Evolutionary conservation across 345 rosid genomes (phyloP).

Genomic region (Eutrema heterophyllum): DNA sequence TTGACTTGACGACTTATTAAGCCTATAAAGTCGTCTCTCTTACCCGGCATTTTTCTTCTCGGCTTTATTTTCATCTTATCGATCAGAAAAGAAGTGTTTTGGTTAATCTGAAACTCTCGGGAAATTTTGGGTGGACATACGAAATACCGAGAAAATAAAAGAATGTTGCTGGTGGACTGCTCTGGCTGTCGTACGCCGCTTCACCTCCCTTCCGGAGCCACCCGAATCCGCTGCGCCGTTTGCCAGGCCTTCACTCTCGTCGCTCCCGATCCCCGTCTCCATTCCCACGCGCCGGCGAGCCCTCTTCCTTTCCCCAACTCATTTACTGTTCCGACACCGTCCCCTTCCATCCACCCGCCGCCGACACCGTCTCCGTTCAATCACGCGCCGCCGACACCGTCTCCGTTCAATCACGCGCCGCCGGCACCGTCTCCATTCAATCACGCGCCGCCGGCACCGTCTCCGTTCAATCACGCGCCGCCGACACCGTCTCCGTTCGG

Average conservation of each 20-base stretch:
- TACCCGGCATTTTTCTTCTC: too few relatives aligned
- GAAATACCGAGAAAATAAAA: not conserved
- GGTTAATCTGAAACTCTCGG: not conserved
- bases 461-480: constrained; percentile 30
- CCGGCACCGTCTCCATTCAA: not conserved
- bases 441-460: constrained; percentile 16
- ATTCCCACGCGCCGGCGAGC: constrained; percentile 11
- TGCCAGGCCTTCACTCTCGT: constrained; percentile 64
- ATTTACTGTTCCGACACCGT: constrained; percentile 13
- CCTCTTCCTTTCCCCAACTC: constrained; percentile 19
- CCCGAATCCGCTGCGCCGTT: constrained; percentile 66
- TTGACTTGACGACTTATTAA: too few relatives aligned
- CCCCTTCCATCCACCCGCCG: constrained; percentile 39
- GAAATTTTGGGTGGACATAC: not conserved
- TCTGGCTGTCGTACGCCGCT: constrained; percentile 63
- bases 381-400: constrained; percentile 32
- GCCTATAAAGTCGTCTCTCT: too few relatives aligned
- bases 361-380: constrained; percentile 33
- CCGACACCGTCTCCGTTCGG: not conserved
- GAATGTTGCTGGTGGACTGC: constrained; percentile 54
- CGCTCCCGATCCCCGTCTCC: constrained; percentile 40
- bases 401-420: not conserved
- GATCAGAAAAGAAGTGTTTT: not conserved
- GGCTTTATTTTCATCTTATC: too few relatives aligned
- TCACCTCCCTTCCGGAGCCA: constrained; percentile 63